phyloP scores from a whole-genome alignment of 108 stramenopile genomes.

The Fistulifera solaris region DNA sequence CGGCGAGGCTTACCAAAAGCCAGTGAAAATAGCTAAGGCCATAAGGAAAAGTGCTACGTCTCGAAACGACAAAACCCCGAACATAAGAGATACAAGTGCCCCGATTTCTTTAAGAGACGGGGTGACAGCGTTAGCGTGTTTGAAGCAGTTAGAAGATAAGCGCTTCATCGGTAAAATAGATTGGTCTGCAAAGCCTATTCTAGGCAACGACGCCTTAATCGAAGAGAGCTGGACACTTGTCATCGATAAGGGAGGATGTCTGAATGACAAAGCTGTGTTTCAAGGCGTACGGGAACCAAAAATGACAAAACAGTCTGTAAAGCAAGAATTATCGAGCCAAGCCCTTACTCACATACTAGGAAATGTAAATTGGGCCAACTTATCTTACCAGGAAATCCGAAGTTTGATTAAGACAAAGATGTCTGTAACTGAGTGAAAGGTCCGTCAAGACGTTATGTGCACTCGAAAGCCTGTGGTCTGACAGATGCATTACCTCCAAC shows the following conservation, averaged over 20 bases:
- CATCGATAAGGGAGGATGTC: no score
- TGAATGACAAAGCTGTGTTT: no score
- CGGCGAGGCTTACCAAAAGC: not conserved
- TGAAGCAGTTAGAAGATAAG: constrained; percentile 34
- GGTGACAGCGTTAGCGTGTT: constrained; percentile 20
- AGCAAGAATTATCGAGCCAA: no score
- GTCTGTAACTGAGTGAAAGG: no score
- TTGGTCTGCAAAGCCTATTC: constrained; percentile 4
- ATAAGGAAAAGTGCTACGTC: not conserved
- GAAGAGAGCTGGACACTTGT: no score
- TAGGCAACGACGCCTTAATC: no score
- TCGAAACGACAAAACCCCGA: not conserved
- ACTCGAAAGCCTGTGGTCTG: constrained; percentile 10
- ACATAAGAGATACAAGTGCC: not conserved
- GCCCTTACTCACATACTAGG: no score
- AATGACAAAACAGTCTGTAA: no score
- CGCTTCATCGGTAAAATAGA: constrained; percentile 18
- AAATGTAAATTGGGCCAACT: no score
- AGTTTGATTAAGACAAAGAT: no score
- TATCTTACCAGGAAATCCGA: no score
- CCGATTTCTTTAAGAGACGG: constrained; percentile 17
- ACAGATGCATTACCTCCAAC: constrained; percentile 18
- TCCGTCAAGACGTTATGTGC: not conserved
- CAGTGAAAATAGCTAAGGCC: not conserved
- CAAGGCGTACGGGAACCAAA: no score